phyloP scores from a whole-genome alignment of 768 basidiomycete genomes.

The Naganishia kalamii region DNA sequence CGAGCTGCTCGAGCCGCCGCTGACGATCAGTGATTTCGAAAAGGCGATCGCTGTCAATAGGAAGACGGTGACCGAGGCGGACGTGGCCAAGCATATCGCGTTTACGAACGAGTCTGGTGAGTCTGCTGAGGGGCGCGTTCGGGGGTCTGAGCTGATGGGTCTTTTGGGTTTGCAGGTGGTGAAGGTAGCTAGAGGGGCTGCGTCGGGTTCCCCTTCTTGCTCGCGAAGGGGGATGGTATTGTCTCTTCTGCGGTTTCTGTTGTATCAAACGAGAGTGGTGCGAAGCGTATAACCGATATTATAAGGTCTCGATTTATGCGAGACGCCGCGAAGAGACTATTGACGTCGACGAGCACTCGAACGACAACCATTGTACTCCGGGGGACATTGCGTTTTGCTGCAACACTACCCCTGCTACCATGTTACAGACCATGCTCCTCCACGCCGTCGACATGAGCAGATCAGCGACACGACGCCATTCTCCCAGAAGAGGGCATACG shows the following conservation, averaged over 20 bases:
- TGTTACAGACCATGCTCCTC: no score
- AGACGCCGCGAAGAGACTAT: no score
- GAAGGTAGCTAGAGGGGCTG: not conserved
- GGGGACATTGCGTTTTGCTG: no score
- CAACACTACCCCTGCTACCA: no score
- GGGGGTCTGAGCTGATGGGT: not conserved
- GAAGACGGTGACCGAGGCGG: conserved; percentile 80
- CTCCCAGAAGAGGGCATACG: no score
- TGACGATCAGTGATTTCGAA: conserved; percentile 72
- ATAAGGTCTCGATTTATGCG: no score
- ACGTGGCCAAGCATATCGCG: conserved; percentile 60
- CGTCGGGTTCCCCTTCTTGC: no score
- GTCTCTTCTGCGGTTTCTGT: not conserved
- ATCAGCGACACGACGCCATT: no score
- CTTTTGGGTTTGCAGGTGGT: not conserved
- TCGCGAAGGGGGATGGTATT: not conserved
- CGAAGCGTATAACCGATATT: no score
- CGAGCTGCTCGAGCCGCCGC: conserved; percentile 79
- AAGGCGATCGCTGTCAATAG: conserved; percentile 69
- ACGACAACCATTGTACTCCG: no score
- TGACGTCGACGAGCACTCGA: no score
- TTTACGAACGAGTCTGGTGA: conserved; percentile 49
- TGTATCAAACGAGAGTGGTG: not conserved
- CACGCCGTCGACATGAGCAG: no score
- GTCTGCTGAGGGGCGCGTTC: not conserved